Evolutionary conservation across 2,329 filamentous ascomycete species (phyloP).

Genomic region (Cylindrodendrum hubeiense): DNA sequence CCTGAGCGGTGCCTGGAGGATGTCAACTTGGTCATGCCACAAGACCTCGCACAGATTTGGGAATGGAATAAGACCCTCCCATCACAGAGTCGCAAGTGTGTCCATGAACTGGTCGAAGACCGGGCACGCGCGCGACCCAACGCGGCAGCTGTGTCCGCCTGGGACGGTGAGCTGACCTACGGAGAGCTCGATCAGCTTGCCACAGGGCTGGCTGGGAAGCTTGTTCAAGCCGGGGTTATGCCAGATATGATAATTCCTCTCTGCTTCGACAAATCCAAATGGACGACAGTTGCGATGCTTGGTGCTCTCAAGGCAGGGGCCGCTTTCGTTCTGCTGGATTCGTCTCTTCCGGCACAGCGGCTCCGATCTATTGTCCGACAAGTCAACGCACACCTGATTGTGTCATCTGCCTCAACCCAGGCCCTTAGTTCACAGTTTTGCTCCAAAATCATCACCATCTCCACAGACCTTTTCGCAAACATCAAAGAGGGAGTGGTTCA

Average conservation of each 20-base stretch:
- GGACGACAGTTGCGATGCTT: constrained; percentile 38
- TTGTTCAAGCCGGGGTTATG: constrained; percentile 46
- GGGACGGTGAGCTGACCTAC: constrained; percentile 52
- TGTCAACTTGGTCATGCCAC: constrained; percentile 20
- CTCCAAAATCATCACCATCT: background rate
- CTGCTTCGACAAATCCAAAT: constrained; percentile 39
- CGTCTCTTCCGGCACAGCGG: constrained; percentile 19
- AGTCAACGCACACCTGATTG: background rate
- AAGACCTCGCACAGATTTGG: constrained; percentile 34
- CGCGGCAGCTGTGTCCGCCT: constrained; percentile 34
- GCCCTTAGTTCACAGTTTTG: background rate
- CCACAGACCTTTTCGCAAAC: background rate
- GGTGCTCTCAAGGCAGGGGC: constrained; percentile 42
- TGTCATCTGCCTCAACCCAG: background rate
- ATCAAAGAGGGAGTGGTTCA: background rate
- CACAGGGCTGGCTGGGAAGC: constrained; percentile 50
- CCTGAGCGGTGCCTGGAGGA: background rate
- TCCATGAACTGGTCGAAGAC: constrained; percentile 28
- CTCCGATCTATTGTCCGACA: constrained; percentile 17
- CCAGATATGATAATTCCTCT: constrained; percentile 33
- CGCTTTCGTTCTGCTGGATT: constrained; percentile 34
- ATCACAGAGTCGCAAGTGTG: constrained; percentile 24
- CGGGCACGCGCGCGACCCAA: constrained; percentile 10
- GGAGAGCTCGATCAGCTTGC: constrained; percentile 54
- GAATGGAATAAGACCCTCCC: constrained; percentile 24